Base-by-base conservation (phyloP, 768 basidiomycete genomes). In the Tubosaeta sp. region DNA sequence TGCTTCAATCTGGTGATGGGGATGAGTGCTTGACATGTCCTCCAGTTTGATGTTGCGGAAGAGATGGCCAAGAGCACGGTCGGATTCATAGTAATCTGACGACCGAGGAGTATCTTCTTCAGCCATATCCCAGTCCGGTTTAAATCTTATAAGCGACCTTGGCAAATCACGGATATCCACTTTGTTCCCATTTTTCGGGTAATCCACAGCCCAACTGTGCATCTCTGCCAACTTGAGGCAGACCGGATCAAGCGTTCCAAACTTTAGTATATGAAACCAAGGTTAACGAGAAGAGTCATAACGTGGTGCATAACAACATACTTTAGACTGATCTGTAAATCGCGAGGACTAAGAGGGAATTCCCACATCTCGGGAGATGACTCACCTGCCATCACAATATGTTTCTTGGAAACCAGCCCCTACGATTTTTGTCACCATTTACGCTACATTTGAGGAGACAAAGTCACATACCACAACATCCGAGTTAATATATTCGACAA, bases 401-500 rank as follows among this genome's bases (percentile, higher is more conserved):
- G 81, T 46, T 82, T 74, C 55, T 80, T 79, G 1, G 87, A 82
- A 16, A 90, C 56, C 9, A 91, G 70, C 10, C 88, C 87, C 87
- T 88, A 51, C 8, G 39, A 48, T 22, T 51, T 38, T 19, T 18
- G 10, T 38, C 19, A 21, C 19, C 9, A 38, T 21, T 9, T 11
- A 12, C 11, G 19, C 3, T 34, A 56, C 36, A 16, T 48, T 27
- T 65, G 48, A 59, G 44, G 13, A 13, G 55, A 31, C 19, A 14
- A 31, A 14, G 1, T n/a, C 12, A 7, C 19, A 8, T 67, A 89
- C 87, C 76, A 90, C 67, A 38, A 90, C 78, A 59, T 92, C 88
- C 0, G 88, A 89, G 55, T 87, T 78, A 62, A 93, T 89, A 49
- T 91, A 93, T 58, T 92, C 83, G 13, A 90, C 81, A 21, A 93